Evolutionary conservation across 176 grass and related monocot species (phyloP).

Genomic region (Avena atlantica): DNA sequence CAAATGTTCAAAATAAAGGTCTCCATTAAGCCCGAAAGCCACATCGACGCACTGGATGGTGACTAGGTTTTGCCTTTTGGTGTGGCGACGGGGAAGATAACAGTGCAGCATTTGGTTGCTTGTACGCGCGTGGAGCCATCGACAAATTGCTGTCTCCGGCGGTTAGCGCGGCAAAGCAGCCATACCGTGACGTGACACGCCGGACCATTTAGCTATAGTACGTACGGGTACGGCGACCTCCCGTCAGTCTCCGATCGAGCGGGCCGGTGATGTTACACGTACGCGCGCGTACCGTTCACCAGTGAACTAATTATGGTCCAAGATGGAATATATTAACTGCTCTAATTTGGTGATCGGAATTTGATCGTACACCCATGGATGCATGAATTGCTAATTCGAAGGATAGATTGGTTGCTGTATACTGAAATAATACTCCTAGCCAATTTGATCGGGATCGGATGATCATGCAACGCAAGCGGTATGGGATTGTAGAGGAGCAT

Average conservation of each 20-base stretch:
- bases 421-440: too few species aligned
- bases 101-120: constrained; percentile 11
- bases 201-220: neutral
- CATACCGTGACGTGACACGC: constrained; percentile 21
- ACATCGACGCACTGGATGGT: neutral
- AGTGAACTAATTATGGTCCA: neutral
- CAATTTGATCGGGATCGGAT: neutral
- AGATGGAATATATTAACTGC: neutral
- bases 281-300: neutral
- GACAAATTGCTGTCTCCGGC: neutral
- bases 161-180: constrained; percentile 11
- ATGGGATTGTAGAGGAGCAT: neutral
- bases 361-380: neutral
- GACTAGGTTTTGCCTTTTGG: neutral
- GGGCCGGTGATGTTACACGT: neutral
- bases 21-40: too few species aligned
- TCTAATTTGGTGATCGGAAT: neutral
- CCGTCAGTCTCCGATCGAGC: neutral
- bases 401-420: neutral
- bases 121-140: constrained; percentile 13
- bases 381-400: neutral
- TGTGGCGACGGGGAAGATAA: neutral
- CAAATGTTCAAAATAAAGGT: too few species aligned
- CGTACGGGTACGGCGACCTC: neutral
- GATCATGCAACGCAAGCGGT: neutral